Base-by-base conservation (phyloP, 306 rosid genomes). In the Corylus heterophylla region DNA sequence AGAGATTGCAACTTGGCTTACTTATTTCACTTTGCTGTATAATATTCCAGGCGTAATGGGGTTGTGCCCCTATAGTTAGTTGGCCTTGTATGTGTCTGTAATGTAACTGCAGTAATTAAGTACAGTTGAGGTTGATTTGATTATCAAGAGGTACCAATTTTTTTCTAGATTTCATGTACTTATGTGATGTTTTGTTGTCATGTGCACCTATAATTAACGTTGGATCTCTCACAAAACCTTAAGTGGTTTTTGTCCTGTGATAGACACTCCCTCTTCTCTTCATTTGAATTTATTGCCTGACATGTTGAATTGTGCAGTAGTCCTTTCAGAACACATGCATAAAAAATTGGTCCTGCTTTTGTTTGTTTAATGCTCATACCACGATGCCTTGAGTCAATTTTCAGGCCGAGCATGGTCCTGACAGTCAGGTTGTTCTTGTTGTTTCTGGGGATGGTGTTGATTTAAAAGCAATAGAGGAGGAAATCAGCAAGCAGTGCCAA, bases 331-430 rank as follows among this genome's bases (percentile, higher is more conserved):
- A 11, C 27, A 4, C 50, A 20, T 47, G 35, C 47, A 70, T 69
- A n/a, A 54, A 49, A 70, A 42, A 3, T 20, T 54, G 17, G 0
- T 10, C 10, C 31, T 64, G 71, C 49, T 51, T 18, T 31, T 16
- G 37, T 39, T 76, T 58, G n/a, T 64, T 39, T 35, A 58, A 12
- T 49, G 67, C 85, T 52, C 80, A 76, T 70, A 69, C 76, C 5
- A 10, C 50, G 70, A 87, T 75, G 61, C 71, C 22, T 47, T 71
- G 56, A 54, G 11, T 74, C 73, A 69, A 74, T 80, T 85, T 83
- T 81, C 96, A 95, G 99, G 99, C 99, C 27, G 99, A 95, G 85
- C 99, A 95, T 74, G 99, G 99, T 70, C 98, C 99, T 69, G 99
- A 95, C 77, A 95, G 98, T 89, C 99, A 95, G 83, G 99, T 95